Evolutionary conservation across 495 filamentous ascomycete genomes (phyloP).

Genomic region (Bacidia gigantensis): DNA sequence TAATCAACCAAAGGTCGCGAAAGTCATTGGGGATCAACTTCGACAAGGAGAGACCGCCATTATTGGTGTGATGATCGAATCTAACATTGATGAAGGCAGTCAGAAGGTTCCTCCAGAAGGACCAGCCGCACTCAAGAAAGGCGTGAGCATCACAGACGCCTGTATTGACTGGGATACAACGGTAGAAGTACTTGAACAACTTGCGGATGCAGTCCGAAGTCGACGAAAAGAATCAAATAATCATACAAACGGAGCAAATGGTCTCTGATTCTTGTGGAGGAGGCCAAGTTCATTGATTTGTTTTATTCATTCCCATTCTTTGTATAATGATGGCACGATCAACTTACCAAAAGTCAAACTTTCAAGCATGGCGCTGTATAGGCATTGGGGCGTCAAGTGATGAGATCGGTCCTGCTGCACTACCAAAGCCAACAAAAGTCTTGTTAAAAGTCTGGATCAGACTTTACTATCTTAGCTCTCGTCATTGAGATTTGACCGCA

Average conservation of each 20-base stretch:
- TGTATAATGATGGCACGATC: no score
- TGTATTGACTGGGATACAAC: conserved; percentile 95
- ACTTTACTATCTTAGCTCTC: no score
- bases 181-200: conserved; percentile 57
- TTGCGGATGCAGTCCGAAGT: conserved; percentile 70
- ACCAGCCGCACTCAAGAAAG: conserved; percentile 78
- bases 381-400: no score
- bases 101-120: conserved; percentile 91
- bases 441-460: no score
- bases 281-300: no score
- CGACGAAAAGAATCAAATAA: conserved; percentile 35
- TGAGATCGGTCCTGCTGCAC: no score
- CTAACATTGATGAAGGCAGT: conserved; percentile 84
- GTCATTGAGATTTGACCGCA: no score
- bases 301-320: no score
- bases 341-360: background rate
- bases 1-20: conserved; percentile 94
- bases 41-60: conserved; percentile 69
- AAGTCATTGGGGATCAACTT: conserved; percentile 69
- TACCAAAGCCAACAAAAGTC: no score
- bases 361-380: no score
- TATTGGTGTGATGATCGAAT: conserved; percentile 99
- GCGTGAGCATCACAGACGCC: conserved; percentile 94
- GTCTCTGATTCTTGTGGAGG: conserved; percentile 8
- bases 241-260: conserved; percentile 12